A percentile compares a stretch with the other conserved stretches of the same genome.
Conservation (phyloP, 2,329 filamentous ascomycete species). For the Verticillium isaacii region DNA sequence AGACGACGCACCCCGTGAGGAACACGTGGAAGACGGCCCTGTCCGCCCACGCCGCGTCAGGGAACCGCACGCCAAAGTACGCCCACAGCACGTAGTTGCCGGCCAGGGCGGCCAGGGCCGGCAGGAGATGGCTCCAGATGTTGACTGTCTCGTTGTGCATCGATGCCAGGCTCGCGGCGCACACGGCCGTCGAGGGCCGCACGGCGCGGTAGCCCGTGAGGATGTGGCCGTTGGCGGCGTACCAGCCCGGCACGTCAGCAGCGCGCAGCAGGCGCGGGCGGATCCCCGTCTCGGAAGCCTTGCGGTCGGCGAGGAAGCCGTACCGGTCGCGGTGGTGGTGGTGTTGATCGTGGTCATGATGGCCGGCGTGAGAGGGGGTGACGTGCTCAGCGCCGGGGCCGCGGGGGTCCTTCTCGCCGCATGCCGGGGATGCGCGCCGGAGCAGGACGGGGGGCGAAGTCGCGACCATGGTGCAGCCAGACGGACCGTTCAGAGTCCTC, state of each 20-base stretch:
- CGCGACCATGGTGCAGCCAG: not conserved
- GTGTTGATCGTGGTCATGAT: not conserved
- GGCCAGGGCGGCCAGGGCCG: constrained; percentile 28
- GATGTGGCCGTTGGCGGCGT: constrained; percentile 35
- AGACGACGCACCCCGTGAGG: constrained; percentile 27
- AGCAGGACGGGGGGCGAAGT: not conserved
- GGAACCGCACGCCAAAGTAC: constrained; percentile 23
- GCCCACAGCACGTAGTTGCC: constrained; percentile 17
- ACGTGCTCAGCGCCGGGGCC: not conserved
- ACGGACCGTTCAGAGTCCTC: no score
- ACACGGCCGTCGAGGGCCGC: constrained; percentile 27
- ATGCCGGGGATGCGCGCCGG: not conserved
- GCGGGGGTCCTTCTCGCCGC: not conserved
- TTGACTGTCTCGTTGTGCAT: constrained; percentile 28
- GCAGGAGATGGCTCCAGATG: constrained; percentile 32
- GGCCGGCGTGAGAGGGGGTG: not conserved
- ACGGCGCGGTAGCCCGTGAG: constrained; percentile 36
- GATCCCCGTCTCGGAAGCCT: not conserved
- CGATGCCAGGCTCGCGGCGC: constrained; percentile 33
- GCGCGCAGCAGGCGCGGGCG: constrained; percentile 11
- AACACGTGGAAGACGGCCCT: constrained; percentile 33
- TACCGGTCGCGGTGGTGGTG: not conserved
- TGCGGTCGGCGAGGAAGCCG: not conserved
- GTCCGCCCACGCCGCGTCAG: constrained; percentile 26
- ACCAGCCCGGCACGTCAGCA: constrained; percentile 35